A percentile compares a stretch with the other conserved stretches of the same genome.
Conservation (phyloP, 2,329 filamentous ascomycete genomes). For the Phyllosticta citriasiana region DNA sequence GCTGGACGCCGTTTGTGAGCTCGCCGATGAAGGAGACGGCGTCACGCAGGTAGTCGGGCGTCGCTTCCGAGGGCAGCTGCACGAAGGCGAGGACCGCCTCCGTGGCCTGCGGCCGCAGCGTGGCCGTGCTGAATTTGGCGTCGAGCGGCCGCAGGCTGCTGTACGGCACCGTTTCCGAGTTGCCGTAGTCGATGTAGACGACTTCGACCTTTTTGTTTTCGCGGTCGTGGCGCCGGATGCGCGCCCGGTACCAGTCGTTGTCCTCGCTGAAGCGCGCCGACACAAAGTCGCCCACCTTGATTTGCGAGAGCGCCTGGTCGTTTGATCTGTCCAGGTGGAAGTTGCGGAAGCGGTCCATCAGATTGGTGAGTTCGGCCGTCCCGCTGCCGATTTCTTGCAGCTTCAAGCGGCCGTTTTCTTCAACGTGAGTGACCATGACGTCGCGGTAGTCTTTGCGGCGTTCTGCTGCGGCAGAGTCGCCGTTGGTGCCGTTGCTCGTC, state of each 20-base stretch:
- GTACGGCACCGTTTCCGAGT: slow-evolving; percentile 84
- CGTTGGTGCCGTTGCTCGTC: slow-evolving; percentile 36
- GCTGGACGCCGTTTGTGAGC: slow-evolving; percentile 60
- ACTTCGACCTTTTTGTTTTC: slow-evolving; percentile 78
- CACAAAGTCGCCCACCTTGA: slow-evolving; percentile 86
- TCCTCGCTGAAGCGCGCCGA: slow-evolving; percentile 86
- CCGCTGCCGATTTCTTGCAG: slow-evolving; percentile 83
- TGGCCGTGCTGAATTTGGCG: slow-evolving; percentile 66
- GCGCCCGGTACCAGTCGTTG: slow-evolving; percentile 88
- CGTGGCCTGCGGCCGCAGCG: slow-evolving; percentile 71
- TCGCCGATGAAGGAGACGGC: slow-evolving; percentile 66
- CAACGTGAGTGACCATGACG: slow-evolving; percentile 80
- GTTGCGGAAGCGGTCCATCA: slow-evolving; percentile 85
- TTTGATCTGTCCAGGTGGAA: slow-evolving; percentile 84
- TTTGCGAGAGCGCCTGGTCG: slow-evolving; percentile 61
- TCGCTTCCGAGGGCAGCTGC: slow-evolving; percentile 67
- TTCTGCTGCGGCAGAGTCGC: slow-evolving; percentile 45
- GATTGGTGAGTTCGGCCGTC: slow-evolving; percentile 69
- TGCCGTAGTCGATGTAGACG: slow-evolving; percentile 92
- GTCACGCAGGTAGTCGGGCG: slow-evolving; percentile 67
- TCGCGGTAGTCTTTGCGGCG: slow-evolving; percentile 87
- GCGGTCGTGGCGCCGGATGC: slow-evolving; percentile 85
- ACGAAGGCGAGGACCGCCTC: slow-evolving; percentile 83
- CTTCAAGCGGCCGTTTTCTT: slow-evolving; percentile 69
- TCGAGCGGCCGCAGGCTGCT: slow-evolving; percentile 69